Evolutionary conservation across 805 yeast genomes (phyloP), one percentile per base, ranked within the genome.

Genomic region (Candida nitratophila): DNA sequence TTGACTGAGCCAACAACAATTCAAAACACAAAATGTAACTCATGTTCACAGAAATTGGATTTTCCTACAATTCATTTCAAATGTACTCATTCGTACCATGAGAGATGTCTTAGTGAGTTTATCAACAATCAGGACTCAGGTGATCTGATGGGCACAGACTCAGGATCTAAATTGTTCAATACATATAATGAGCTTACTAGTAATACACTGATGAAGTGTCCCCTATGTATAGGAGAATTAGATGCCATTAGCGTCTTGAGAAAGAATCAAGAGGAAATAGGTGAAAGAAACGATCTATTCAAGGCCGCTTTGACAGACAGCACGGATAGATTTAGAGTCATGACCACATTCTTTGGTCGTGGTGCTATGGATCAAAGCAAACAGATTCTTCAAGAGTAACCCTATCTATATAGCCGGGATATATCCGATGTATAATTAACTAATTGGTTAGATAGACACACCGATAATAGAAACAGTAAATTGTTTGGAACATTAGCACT

Each of bases 41-140:
- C 77, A 16, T 90, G 96, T 57, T 68, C 74, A 10, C 66, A 73
- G 37, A 71, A 76, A 12, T 64, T 91, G 19, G 95, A 86, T 46
- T 70, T 81, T 36, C 97, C 98, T 0, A 74, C 83, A 2, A 76
- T 86, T 1, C 95, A 86, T 54, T 93, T 91, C 67, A 76, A 79
- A 50, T 93, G 99, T 65, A 73, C 74, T 27, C 99, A 93, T 56
- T 79, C 93, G 3, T 89, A 78, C 57, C 98, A 93, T 57, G 86
- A 83, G 52, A 69, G 83, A 37, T 93, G 99, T 57, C 63, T 88
- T 22, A 71, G 70, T 41, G 80, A 79, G 37, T 75, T 69, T 33
- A 61, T 58, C 17, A 54, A 48, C 26, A 48, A 40, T 38, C 37
- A 44, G 7, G 27, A 39, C 12, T 44, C 38, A 12, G 32, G 19